Conservation (phyloP, 257 asterid genomes). For the Echium plantagineum region DNA sequence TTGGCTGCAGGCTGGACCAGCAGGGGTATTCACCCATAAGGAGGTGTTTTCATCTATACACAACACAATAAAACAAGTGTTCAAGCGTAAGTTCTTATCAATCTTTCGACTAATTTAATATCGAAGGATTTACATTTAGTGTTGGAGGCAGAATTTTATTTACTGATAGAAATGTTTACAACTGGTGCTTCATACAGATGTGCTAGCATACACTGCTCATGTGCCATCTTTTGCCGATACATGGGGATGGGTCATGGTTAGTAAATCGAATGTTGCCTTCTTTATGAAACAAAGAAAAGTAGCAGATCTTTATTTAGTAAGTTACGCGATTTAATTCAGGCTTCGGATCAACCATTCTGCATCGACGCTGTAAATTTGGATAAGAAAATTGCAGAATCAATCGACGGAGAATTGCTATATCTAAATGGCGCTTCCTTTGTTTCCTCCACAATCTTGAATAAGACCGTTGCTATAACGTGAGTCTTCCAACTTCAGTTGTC, state of each 20-base stretch:
- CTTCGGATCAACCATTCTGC: conserved; percentile 77
- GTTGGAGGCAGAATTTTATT: no score
- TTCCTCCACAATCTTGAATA: conserved; percentile 79
- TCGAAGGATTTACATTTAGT: no score
- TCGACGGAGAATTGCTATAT: conserved; percentile 74
- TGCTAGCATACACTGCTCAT: conserved; percentile 85
- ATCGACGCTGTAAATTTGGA: conserved; percentile 76
- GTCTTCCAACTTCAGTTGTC: not conserved
- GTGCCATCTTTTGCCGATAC: conserved; percentile 97
- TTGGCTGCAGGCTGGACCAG: conserved; percentile 75
- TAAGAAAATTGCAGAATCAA: conserved; percentile 72
- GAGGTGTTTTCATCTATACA: conserved; percentile 91
- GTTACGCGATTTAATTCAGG: conserved; percentile 25
- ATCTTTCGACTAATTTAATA: not conserved
- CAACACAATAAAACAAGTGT: conserved; percentile 81
- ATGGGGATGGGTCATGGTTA: conserved; percentile 96
- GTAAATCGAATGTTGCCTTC: conserved; percentile 10
- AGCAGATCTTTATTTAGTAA: not conserved
- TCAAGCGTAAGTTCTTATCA: conserved; percentile 51
- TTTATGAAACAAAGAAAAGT: no score
- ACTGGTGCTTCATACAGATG: conserved; percentile 35
- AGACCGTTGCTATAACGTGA: conserved; percentile 81
- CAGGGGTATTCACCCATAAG: conserved; percentile 83
- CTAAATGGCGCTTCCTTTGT: conserved; percentile 81
- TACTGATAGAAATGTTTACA: not conserved